These are phyloP conservation scores for Gliomastix tumulicola DNA, from an alignment of 2,329 filamentous ascomycete species.

Conservation along the genomic window DNA sequence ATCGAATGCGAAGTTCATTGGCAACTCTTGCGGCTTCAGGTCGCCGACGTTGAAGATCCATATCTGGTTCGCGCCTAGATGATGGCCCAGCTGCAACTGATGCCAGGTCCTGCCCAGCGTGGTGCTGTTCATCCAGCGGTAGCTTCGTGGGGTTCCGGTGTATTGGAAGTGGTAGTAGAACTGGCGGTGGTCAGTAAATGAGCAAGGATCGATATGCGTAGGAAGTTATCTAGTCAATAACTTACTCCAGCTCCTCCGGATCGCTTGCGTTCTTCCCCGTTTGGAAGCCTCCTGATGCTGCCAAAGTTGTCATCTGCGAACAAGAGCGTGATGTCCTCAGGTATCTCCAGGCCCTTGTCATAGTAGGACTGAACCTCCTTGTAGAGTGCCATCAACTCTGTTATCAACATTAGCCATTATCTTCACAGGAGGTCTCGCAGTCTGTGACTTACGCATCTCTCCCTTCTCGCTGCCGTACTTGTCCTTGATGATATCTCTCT, in stretches of 20 bases:
- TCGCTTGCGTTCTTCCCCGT: conserved; percentile 41
- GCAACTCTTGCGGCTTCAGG: conserved; percentile 52
- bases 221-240: fast-evolving
- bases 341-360: conserved; percentile 42
- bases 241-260: conserved; percentile 49
- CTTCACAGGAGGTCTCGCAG: no score
- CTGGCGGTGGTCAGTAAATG: conserved; percentile 4
- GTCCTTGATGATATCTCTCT: conserved; percentile 6
- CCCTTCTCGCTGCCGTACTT: conserved; percentile 4
- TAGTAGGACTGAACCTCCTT: conserved; percentile 56
- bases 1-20: conserved; percentile 48
- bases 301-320: conserved; percentile 58
- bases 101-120: conserved; percentile 30
- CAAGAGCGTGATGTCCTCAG: conserved; percentile 53
- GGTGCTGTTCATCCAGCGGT: conserved; percentile 46
- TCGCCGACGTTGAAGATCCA: conserved; percentile 63
- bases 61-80: conserved; percentile 48
- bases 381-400: conserved; percentile 36
- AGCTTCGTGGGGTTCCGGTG: conserved; percentile 23
- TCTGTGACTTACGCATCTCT: not conserved
- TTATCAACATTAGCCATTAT: not conserved
- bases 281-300: conserved; percentile 47
- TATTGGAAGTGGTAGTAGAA: conserved; percentile 43
- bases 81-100: conserved; percentile 43
- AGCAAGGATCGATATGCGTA: conserved; percentile 8